Base-by-base conservation (phyloP, 352 stramenopile species). In the Elongisporangium senticosum region DNA sequence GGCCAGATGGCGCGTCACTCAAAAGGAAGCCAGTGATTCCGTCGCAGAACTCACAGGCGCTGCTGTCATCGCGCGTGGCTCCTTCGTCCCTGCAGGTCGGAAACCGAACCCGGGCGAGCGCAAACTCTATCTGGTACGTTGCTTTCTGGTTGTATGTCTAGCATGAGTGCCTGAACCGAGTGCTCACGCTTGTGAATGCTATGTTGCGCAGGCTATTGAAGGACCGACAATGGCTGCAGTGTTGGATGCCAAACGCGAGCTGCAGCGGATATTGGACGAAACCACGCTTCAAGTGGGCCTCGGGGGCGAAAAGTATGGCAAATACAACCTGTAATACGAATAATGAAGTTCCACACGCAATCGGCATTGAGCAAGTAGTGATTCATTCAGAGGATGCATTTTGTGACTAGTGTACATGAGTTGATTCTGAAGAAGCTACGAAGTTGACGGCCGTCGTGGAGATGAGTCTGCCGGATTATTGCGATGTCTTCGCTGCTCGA, bases 51-150 rank as follows among this genome's bases (percentile, higher is more conserved):
- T 95, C 54, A 97, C 89, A 4, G 90, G 90, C 24, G 86, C 71
- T 19, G 89, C 89, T 15, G 77, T 98, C 56, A 96, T 95, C 52
- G 74, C 83, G n/a, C 68, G 89, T 68, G 93, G 93, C n/a, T 92
- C 83, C 10, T 97, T 85, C 59, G 74, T 96, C 19, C 79, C 89
- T 51, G 76, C 88, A 8, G 91, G 91, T 7, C 89, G 84, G 40
- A 94, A 91, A 48, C 79, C 90, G 7, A 87, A 90, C 49, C 71
- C 81, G 4, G 89, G 86, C 28, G 86, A 97, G 67, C 77, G 84
- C 28, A 94, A 93, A 59, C 67, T 98, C 13, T 95, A 96, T 59
- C 66, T 98, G 70, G 77, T 96, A 83, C 59, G 76, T 80, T 39
- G 13, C 33, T 48, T 39, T 23, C 21, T n/a, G 24, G 22, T 61